Conservation (phyloP, 2,329 filamentous ascomycete genomes). For the Xylaria sp. region DNA sequence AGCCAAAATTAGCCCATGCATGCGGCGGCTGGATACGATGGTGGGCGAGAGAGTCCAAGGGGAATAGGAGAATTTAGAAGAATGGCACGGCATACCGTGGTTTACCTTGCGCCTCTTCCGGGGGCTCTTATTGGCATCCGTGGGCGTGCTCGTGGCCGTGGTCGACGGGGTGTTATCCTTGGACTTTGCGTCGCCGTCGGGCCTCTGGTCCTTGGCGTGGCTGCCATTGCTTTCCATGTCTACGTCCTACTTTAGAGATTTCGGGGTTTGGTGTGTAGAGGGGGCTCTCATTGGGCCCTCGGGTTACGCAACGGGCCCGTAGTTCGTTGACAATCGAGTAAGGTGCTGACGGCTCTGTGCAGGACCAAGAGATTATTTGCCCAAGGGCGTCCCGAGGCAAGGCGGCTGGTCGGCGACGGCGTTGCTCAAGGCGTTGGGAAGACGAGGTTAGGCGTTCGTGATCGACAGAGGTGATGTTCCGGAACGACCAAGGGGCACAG, state of each 20-base stretch:
- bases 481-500: conserved; percentile 1
- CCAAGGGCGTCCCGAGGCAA: conserved; percentile 28
- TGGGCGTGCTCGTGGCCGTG: conserved; percentile 34
- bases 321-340: conserved; percentile 46
- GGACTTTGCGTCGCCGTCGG: conserved; percentile 43
- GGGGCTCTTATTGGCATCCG: conserved; percentile 55
- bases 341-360: conserved; percentile 45
- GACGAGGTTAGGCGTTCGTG: conserved; percentile 28
- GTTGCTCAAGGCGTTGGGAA: conserved; percentile 12
- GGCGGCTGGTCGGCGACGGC: conserved; percentile 25
- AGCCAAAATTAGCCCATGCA: conserved; percentile 42
- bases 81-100: conserved; percentile 67
- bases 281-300: conserved; percentile 47
- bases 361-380: conserved; percentile 39
- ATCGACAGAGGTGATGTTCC: conserved; percentile 32
- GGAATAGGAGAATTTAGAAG: conserved; percentile 28
- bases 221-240: conserved; percentile 40
- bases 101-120: conserved; percentile 90
- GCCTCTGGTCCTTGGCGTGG: conserved; percentile 44
- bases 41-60: conserved; percentile 19
- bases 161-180: conserved; percentile 38
- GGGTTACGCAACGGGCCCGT: conserved; percentile 49
- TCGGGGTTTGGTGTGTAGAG: conserved; percentile 41
- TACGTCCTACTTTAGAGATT: conserved; percentile 34
- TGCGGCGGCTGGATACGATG: conserved; percentile 29